phyloP scores from a whole-genome alignment of 495 filamentous ascomycete genomes.

The Thermothielavioides terrestris region DNA sequence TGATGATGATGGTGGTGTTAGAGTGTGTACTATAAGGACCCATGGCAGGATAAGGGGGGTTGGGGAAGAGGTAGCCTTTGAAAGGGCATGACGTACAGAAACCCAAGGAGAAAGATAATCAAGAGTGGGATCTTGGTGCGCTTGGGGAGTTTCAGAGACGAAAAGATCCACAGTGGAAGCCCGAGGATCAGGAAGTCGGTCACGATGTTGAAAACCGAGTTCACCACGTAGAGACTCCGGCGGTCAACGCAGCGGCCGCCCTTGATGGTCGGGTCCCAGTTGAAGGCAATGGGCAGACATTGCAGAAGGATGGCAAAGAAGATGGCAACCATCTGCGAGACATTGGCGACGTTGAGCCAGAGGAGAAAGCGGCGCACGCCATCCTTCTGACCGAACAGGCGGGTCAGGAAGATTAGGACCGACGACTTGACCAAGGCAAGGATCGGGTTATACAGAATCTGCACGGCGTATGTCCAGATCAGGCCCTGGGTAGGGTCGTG shows the following conservation, averaged over 20 bases:
- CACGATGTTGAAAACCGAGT: conserved; percentile 42
- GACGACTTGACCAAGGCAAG: conserved; percentile 52
- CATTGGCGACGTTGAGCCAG: conserved; percentile 43
- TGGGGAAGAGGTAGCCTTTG: neutral
- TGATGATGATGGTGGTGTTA: neutral
- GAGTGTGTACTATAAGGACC: neutral
- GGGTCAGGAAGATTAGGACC: conserved; percentile 50
- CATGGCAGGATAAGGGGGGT: no score
- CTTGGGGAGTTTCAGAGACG: conserved; percentile 36
- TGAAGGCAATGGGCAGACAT: conserved; percentile 42
- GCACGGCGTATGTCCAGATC: conserved; percentile 46
- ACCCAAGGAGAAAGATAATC: conserved; percentile 43
- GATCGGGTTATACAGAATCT: conserved; percentile 57
- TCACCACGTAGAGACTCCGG: conserved; percentile 37
- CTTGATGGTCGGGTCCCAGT: conserved; percentile 36
- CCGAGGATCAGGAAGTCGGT: conserved; percentile 44
- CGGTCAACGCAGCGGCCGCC: conserved; percentile 42
- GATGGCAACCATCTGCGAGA: conserved; percentile 44
- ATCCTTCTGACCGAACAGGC: conserved; percentile 38
- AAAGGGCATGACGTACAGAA: conserved; percentile 41
- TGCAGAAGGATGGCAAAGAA: conserved; percentile 54
- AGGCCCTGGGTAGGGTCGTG: conserved; percentile 33
- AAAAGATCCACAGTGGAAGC: conserved; percentile 42
- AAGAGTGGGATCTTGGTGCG: conserved; percentile 41
- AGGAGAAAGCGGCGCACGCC: conserved; percentile 37